phyloP scores from a whole-genome alignment of 1,284 basidiomycete species.

The Ustilago tritici region DNA sequence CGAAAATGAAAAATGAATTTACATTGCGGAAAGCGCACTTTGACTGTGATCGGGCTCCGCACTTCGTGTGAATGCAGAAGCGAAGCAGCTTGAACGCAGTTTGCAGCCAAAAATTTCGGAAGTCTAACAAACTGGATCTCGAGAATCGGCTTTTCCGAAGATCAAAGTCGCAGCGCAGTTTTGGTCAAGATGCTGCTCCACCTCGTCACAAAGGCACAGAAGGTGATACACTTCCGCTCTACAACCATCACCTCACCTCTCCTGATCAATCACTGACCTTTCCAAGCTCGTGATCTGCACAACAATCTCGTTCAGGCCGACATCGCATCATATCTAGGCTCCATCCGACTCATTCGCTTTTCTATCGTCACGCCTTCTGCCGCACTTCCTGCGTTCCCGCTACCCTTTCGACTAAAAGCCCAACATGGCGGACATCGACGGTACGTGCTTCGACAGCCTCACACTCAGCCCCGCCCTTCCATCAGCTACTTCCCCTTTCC shows the following conservation, averaged over 20 bases:
- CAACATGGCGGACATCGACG: slow-evolving; percentile 62
- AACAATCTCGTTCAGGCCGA: slow-evolving; percentile 12
- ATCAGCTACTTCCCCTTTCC: slow-evolving; percentile 9
- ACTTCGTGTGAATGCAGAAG: background rate
- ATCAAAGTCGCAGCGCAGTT: slow-evolving; percentile 12
- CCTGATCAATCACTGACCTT: slow-evolving; percentile 11
- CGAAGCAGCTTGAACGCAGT: background rate
- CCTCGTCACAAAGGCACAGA: slow-evolving; percentile 1
- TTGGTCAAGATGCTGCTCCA: slow-evolving; percentile 1
- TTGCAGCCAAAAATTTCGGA: background rate
- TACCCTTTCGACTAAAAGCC: slow-evolving; percentile 10
- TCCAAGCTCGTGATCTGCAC: slow-evolving; percentile 4
- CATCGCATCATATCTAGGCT: background rate
- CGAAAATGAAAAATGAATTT: background rate
- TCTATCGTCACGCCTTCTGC: background rate
- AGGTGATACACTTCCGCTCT: background rate
- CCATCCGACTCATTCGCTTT: background rate
- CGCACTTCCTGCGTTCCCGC: slow-evolving; percentile 1
- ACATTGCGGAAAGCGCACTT: slow-evolving; percentile 5
- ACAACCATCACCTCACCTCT: slow-evolving; percentile 7
- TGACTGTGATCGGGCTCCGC: slow-evolving; percentile 20
- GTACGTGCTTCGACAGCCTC: slow-evolving; percentile 55
- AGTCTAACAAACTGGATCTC: slow-evolving; percentile 15
- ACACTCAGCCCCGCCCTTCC: slow-evolving; percentile 8
- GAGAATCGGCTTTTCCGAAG: slow-evolving; percentile 18